Conservation (phyloP, 257 asterid genomes). For the Eucommia ulmoides region DNA sequence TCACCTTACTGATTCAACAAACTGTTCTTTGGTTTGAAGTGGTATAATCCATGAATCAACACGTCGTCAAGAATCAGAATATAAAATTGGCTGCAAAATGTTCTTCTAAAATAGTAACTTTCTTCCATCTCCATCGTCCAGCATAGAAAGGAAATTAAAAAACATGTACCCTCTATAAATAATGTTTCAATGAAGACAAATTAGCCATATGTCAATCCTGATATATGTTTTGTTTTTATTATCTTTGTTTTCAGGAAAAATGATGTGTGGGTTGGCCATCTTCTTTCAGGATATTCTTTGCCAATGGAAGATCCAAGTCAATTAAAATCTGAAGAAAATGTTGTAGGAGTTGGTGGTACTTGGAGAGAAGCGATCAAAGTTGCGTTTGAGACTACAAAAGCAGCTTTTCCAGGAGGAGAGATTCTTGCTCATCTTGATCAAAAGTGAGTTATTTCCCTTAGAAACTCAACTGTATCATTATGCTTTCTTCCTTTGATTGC, state of each 20-base stretch:
- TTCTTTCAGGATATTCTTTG: constrained; percentile 80
- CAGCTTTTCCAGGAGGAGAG: constrained; percentile 87
- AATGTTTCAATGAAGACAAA: background rate
- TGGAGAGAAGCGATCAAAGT: constrained; percentile 82
- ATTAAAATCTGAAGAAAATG: constrained; percentile 26
- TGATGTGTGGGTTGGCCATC: constrained; percentile 81
- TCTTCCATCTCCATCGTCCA: background rate
- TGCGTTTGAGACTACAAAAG: constrained; percentile 62
- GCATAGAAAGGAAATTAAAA: background rate
- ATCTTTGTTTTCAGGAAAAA: constrained; percentile 38
- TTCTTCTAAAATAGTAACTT: background rate
- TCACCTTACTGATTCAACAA: no score
- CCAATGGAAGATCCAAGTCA: constrained; percentile 93
- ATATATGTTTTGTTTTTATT: background rate
- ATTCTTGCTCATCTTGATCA: constrained; percentile 91
- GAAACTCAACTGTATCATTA: background rate
- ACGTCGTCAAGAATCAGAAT: no score
- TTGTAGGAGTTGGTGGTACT: constrained; percentile 57
- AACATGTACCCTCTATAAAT: background rate
- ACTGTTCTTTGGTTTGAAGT: no score
- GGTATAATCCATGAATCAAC: no score
- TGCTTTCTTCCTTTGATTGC: background rate
- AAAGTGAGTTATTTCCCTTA: constrained; percentile 52
- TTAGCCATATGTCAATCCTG: background rate
- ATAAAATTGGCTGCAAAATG: background rate